Base-by-base conservation (phyloP, 495 filamentous ascomycete species). In the Arthonia radiata region DNA sequence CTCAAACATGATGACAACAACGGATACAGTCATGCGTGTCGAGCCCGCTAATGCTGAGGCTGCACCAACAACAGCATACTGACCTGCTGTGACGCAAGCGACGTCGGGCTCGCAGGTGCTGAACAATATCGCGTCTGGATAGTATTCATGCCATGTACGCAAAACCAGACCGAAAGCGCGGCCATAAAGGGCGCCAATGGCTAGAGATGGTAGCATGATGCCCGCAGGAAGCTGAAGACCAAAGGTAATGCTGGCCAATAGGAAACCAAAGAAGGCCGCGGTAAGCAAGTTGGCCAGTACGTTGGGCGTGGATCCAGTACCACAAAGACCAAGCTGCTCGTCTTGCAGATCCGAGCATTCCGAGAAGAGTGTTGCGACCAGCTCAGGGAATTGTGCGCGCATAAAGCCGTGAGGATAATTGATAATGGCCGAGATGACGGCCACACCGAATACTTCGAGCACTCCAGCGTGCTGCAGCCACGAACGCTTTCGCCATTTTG, bases 1-100 rank as follows among this genome's bases (percentile, higher is more conserved):
- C 50, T 97, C 86, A 37, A 94, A 97, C 78, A 91, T 94, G 50
- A 97, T 94, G 35, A 94, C 86, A 2, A 94, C 86, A 39, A 97
- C 92, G 7, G 83, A 93, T 9, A 72, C 57, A 7, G 86, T 97
- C 76, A 97, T 93, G 37, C 86, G 67, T 15, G 83, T 94, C n/a
- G 86, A 78, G 25, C 86, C 86, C n/a, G 71, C 81, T 3, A 97
- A 64, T 2, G 82, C 74, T 13, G 89, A 81, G n/a, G 89, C 83
- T 2, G 86, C 86, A 17, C 89, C 86, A 37, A 97, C 80, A 40
- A 94, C 89, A 26, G 86, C 86, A 43, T 94, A 97, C 4, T 81
- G 75, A 2, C 86, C 89, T 1, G 86, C 83, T 0, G 79, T 93
- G 31, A 94, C 70, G 48, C 86, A 97, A 4, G 77, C 68, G 18